Evolutionary conservation across 2,329 filamentous ascomycete genomes (phyloP).

Genomic region (Colletotrichum graminicola): DNA sequence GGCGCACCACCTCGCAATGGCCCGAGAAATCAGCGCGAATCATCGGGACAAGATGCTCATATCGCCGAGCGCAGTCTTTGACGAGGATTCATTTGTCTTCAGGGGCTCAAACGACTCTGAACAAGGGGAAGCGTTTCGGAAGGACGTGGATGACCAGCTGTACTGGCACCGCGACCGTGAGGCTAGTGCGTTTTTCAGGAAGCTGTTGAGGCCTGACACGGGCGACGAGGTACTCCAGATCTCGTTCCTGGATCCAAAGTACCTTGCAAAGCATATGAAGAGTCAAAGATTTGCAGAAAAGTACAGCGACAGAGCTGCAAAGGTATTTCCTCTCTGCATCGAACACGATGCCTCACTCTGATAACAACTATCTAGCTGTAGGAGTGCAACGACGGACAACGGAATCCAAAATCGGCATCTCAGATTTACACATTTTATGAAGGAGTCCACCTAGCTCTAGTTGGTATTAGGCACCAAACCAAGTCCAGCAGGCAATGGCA

Average conservation of each 20-base stretch:
- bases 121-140: background rate
- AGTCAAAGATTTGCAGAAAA: background rate
- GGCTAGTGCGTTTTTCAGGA: background rate
- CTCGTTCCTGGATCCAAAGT: background rate
- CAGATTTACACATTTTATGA: no score
- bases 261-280: background rate
- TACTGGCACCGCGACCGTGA: background rate
- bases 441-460: no score
- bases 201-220: background rate
- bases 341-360: background rate
- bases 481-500: background rate
- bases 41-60: slow-evolving; percentile 1
- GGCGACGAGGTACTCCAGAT: slow-evolving; percentile 1
- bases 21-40: background rate
- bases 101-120: background rate
- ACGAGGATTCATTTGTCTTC: background rate
- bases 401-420: no score
- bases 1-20: background rate
- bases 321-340: background rate
- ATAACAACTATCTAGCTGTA: background rate
- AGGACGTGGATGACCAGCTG: background rate
- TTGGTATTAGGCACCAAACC: background rate
- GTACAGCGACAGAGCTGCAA: background rate
- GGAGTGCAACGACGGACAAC: no score
- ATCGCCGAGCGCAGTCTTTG: background rate